Evolutionary conservation across 129 eudicot genomes (phyloP).

Genomic region (Flaveria robusta): DNA sequence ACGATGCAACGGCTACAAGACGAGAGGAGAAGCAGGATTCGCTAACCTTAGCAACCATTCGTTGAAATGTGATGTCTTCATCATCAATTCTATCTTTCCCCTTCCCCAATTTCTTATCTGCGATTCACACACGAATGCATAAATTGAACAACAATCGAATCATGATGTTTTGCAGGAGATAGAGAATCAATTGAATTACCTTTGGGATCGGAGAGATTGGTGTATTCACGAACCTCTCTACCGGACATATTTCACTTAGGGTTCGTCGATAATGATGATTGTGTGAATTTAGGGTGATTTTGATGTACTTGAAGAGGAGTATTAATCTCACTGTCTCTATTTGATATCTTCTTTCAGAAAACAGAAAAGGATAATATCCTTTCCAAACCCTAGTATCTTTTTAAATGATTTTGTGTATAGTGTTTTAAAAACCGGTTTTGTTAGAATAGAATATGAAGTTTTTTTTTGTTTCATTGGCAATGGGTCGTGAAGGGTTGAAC

Average conservation of each 20-base stretch:
- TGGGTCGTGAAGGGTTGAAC: too few relatives aligned
- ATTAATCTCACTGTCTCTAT: too few relatives aligned
- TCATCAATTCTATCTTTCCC: constrained; percentile 90
- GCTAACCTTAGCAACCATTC: constrained; percentile 99
- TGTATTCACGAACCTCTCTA: constrained; percentile 95
- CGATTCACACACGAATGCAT: background rate
- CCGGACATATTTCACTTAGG: constrained; percentile 57
- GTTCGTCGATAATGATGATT: constrained; percentile 6
- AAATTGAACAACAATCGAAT: too few relatives aligned
- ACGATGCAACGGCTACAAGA: too few relatives aligned
- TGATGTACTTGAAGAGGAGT: too few relatives aligned
- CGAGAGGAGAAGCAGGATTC: constrained; percentile 43
- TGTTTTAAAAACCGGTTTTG: too few relatives aligned
- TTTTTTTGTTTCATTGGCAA: too few relatives aligned
- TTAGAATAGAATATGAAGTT: too few relatives aligned
- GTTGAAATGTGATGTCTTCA: constrained; percentile 87
- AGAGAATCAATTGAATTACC: constrained; percentile 44
- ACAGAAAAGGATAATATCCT: too few relatives aligned
- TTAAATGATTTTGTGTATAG: too few relatives aligned
- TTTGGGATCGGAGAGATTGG: constrained; percentile 92
- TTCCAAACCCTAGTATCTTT: too few relatives aligned
- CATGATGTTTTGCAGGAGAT: background rate
- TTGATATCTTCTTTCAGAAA: too few relatives aligned
- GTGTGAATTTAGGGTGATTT: background rate
- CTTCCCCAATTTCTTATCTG: constrained; percentile 87